phyloP scores from a whole-genome alignment of 805 yeast genomes.

The Millerago galiae region DNA sequence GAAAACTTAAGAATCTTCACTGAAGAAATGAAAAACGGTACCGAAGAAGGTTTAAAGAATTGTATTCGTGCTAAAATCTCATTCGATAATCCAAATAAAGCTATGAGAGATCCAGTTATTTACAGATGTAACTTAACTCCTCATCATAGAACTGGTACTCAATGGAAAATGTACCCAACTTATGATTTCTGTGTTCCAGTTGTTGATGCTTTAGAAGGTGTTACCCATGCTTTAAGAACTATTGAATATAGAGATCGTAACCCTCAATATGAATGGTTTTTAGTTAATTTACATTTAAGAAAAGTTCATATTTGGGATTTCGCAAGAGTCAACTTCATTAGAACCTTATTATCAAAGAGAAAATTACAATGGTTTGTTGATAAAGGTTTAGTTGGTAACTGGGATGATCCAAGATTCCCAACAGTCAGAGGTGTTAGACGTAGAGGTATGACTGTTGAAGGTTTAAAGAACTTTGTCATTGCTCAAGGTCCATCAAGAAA shows the following conservation, averaged over 20 bases:
- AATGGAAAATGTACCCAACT: constrained; percentile 97
- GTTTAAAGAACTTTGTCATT: constrained; percentile 85
- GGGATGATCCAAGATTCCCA: constrained; percentile 99
- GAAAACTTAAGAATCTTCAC: constrained; percentile 84
- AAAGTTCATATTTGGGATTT: constrained; percentile 98
- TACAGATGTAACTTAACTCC: constrained; percentile 97
- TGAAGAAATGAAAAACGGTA: constrained; percentile 89
- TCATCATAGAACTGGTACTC: constrained; percentile 90
- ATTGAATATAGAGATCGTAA: constrained; percentile 98
- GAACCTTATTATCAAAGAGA: constrained; percentile 94
- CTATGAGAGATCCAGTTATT: constrained; percentile 95
- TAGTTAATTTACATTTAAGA: constrained; percentile 72
- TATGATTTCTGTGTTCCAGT: constrained; percentile 98
- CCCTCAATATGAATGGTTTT: constrained; percentile 96
- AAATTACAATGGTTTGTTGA: constrained; percentile 99
- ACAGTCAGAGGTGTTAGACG: constrained; percentile 99
- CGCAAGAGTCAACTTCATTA: constrained; percentile 92
- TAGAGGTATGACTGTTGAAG: constrained; percentile 99
- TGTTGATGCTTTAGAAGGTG: constrained; percentile 94
- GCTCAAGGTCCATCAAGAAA: constrained; percentile 98
- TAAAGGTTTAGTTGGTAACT: constrained; percentile 75
- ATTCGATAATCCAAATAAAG: constrained; percentile 84
- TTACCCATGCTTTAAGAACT: constrained; percentile 96
- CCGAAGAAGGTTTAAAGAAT: constrained; percentile 86
- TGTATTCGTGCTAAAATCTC: constrained; percentile 97